Evolutionary conservation across 345 rosid genomes (phyloP), one percentile per base, ranked within the genome.

Genomic region (Dipteronia dyeriana): DNA sequence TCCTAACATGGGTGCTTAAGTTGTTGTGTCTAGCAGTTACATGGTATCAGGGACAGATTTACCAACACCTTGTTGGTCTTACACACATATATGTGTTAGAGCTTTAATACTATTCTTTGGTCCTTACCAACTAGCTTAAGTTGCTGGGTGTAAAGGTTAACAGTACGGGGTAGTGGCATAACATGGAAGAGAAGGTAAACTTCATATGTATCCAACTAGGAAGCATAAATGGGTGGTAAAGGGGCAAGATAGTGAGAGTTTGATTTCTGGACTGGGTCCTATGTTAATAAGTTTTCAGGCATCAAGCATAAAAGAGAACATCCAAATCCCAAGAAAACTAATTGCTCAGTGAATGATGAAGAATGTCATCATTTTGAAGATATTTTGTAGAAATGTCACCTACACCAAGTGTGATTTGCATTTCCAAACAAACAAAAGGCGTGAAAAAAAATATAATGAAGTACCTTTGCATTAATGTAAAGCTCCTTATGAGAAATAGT

Each of bases 381-480:
- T 47, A 47, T 10, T 61, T 26, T 0, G 26, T 26, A 73, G 22
- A 72, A 70, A 17, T 45, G 7, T 45, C 26, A n/a, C 45, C 43
- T 2, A 47, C n/a, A 29, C 7, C 45, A 74, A 63, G 12, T 10
- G n/a, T 62, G 13, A 53, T 63, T 23, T n/a, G 22, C 31, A 76
- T 60, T 34, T 41, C 8, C 7, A 38, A 5, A 47, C 10, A 14
- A 38, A 9, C 43, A 75, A 5, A 75, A 54, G 3, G 26, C 26
- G 41, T 11, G 54, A 67, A 71, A 56, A 63, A 29, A 29, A 67
- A 68, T 12, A 41, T 51, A 26, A 19, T 9, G 26, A 4, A 39
- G 53, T 91, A 94, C 98, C 96, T 94, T 94, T n/a, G 84, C 85
- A 0, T 90, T 86, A 79, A 92, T 90, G 82, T 86, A 94, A 79